phyloP scores from a whole-genome alignment of 2,329 filamentous ascomycete species.

The Ophiocordyceps robertsii region DNA sequence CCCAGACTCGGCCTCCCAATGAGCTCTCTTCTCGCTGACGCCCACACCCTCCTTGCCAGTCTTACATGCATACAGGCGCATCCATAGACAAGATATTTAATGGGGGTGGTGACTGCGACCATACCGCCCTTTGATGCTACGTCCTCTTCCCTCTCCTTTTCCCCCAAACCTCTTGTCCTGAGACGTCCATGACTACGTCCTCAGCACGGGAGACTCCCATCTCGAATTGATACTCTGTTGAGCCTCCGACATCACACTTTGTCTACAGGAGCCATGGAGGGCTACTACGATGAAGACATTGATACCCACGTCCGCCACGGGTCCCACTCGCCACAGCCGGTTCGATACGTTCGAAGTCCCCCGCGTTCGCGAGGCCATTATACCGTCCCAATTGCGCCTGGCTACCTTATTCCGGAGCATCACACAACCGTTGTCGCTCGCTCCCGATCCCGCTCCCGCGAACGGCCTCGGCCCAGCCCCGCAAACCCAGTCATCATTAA shows the following conservation, averaged over 20 bases:
- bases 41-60: no score
- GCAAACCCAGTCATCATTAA: slow-evolving; percentile 41
- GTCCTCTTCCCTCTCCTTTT: no score
- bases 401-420: slow-evolving; percentile 29
- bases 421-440: slow-evolving; percentile 30
- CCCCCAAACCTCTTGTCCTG: no score
- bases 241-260: background rate
- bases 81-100: no score
- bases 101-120: no score
- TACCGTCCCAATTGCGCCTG: slow-evolving; percentile 24
- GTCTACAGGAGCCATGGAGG: slow-evolving; percentile 4
- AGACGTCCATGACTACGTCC: no score
- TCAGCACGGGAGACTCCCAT: no score
- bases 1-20: no score
- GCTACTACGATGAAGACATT: slow-evolving; percentile 38
- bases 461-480: slow-evolving; percentile 27
- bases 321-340: slow-evolving; percentile 23
- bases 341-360: slow-evolving; percentile 32
- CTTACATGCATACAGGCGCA: no score
- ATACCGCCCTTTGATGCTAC: no score
- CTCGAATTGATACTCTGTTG: no score
- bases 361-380: slow-evolving; percentile 24
- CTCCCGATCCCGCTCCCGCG: slow-evolving; percentile 22
- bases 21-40: no score
- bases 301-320: slow-evolving; percentile 35